Evolutionary conservation across 2,329 filamentous ascomycete genomes (phyloP), one percentile per base, ranked within the genome.

Genomic region (Capronia americana): DNA sequence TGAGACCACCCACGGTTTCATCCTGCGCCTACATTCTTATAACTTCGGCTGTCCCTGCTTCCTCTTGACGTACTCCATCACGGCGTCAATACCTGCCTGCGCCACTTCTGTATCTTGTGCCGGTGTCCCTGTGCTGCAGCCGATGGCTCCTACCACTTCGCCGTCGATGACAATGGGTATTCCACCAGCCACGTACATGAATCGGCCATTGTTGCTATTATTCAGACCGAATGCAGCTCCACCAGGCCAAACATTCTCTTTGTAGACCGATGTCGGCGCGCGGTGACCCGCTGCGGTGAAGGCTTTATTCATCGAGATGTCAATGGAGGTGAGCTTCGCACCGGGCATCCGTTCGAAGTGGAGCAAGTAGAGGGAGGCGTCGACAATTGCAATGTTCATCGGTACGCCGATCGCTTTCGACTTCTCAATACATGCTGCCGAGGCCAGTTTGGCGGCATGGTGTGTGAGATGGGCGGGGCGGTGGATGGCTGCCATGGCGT

Each of bases 241-340:
- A 6, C 84, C 84, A 4, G 84, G 84, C 77, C 82, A 81, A 23
- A 86, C 84, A 48, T 77, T 79, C 67, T 85, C 84, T 64, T 83
- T 83, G 74, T 86, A 87, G 2, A 78, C 76, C 24, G 80, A 79
- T 0, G 84, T 86, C 0, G 84, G 83, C 4, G 79, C 75, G 23
- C 80, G 77, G 74, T 86, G 85, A 17, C 85, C 85, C 1, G 84
- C 83, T 3, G 85, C 85, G 2, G 85, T 87, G 73, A 85, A 86
- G 17, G 85, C 84, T 69, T 86, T 78, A 68, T 78, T 75, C 58
- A 77, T 74, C 20, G 85, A 74, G 87, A 86, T 75, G 81, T 74
- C 71, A 87, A 74, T 72, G 88, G 80, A 72, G 84, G 85, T 48
- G 85, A 85, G 64, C 79, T 82, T 71, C 83, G 84, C 61, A 84